Base-by-base conservation (phyloP, 345 rosid genomes). In the Eucalyptus polybractea region DNA sequence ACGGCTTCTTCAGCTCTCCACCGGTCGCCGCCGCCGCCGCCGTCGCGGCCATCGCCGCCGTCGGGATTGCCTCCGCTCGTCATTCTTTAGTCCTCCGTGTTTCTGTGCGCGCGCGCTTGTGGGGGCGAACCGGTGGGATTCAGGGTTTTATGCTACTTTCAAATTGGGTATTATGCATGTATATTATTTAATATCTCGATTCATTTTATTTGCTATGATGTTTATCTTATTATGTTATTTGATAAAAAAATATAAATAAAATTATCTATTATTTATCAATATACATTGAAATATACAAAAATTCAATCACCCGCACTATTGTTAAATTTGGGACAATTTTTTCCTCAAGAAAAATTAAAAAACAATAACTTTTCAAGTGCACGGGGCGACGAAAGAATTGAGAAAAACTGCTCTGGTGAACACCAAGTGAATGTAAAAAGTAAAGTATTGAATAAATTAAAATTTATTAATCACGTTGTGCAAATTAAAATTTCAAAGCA, bases 1-100 rank as follows among this genome's bases (percentile, higher is more conserved):
- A 97, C 90, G 88, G 95, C 95, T 29, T 95, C 95, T 92, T 97
- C 99, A 2, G 98, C 99, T 87, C 88, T 91, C 96, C 97, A 91
- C 50, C 89, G 65, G 65, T 54, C 83, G 60, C 40, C 86, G 76
- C 91, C 85, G 90, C 91, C 80, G 90, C 91, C 85, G 90, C 91
- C 80, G 90, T 50, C 53, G 87, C 50, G 9, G 31, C 37, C n/a
- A 40, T 60, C 44, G 33, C 1, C 87, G 50, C 87, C 45, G 47
- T 2, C 47, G 4, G 45, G 83, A 44, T 37, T 76, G 27, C 45
- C 83, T 21, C 83, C 25, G 83, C 45, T 11, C 47, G 47, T 37
- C 83, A 76, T 76, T 21, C 81, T 6, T 11, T 1, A 21, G 47
- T 19, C 27, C 83, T 10, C 27, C 12, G 83, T 21, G 8, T 76